These are phyloP conservation scores for Alternaria ethzedia DNA, from an alignment of 2,329 filamentous ascomycete genomes.

Conservation along the genomic window DNA sequence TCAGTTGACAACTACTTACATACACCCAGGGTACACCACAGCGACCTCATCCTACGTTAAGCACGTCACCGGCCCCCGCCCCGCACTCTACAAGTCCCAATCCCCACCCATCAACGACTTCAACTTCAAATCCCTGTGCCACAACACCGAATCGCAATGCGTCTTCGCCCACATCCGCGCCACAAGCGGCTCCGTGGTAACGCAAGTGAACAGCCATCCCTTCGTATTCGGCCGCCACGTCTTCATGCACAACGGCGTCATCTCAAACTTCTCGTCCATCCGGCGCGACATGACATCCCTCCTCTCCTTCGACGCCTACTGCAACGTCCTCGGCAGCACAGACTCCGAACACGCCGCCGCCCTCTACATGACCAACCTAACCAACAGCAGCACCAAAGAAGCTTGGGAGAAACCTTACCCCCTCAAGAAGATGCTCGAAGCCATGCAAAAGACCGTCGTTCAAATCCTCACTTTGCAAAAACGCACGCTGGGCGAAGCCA, in stretches of 20 bases:
- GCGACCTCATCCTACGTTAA: conserved; percentile 50
- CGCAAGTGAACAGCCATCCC: conserved; percentile 61
- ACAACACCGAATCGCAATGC: conserved; percentile 58
- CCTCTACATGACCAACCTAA: conserved; percentile 57
- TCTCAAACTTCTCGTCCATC: conserved; percentile 56
- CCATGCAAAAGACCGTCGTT: conserved; percentile 56
- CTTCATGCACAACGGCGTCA: conserved; percentile 64
- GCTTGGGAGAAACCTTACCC: conserved; percentile 55
- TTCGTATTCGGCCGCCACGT: conserved; percentile 62
- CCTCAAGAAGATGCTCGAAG: conserved; percentile 51
- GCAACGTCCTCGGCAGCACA: conserved; percentile 57
- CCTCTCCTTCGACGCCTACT: conserved; percentile 57
- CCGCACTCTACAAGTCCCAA: conserved; percentile 60
- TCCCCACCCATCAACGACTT: conserved; percentile 60
- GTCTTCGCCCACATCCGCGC: conserved; percentile 62
- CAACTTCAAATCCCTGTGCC: conserved; percentile 61
- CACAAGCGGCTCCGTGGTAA: conserved; percentile 56
- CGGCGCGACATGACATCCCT: conserved; percentile 55
- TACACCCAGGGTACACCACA: conserved; percentile 52
- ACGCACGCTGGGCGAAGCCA: conserved; percentile 46
- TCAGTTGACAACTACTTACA: conserved; percentile 1
- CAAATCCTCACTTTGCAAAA: conserved; percentile 57
- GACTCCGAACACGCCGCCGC: conserved; percentile 62
- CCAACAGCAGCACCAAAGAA: conserved; percentile 44
- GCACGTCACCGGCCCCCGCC: conserved; percentile 49